Evolutionary conservation across 495 filamentous ascomycete species (phyloP).

Genomic region (Schizothecium vesticola): DNA sequence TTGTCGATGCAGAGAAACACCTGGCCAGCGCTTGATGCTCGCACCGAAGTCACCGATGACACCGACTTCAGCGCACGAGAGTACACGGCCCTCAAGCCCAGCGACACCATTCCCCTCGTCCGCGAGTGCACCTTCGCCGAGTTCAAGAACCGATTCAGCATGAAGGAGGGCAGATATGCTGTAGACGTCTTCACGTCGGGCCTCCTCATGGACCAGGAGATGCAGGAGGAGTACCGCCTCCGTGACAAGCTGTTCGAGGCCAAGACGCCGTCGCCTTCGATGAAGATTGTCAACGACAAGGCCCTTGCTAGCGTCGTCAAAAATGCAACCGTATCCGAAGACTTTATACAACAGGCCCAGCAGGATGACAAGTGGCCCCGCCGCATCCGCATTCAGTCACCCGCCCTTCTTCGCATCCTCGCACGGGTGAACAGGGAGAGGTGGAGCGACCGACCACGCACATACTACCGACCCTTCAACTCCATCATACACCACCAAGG

Average conservation of each 20-base stretch:
- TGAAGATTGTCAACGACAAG: constrained; percentile 26
- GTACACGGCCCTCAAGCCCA: constrained; percentile 8
- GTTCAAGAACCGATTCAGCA: constrained; percentile 36
- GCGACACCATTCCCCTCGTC: constrained; percentile 14
- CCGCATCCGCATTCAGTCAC: constrained; percentile 40
- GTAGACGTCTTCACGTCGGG: constrained; percentile 31
- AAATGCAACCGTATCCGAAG: constrained; percentile 6
- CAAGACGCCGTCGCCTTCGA: neutral
- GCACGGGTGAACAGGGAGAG: constrained; percentile 26
- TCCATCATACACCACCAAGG: constrained; percentile 24
- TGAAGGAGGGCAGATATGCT: constrained; percentile 26
- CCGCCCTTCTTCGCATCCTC: constrained; percentile 30
- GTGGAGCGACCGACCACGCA: constrained; percentile 18
- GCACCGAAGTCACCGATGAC: constrained; percentile 14
- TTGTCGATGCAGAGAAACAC: neutral
- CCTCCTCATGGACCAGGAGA: constrained; percentile 25
- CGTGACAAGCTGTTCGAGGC: constrained; percentile 14
- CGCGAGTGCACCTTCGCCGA: constrained; percentile 32
- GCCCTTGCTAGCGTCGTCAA: constrained; percentile 9
- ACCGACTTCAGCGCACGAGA: constrained; percentile 2
- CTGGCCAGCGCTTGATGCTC: neutral
- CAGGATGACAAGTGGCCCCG: constrained; percentile 25
- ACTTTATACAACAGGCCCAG: constrained; percentile 18
- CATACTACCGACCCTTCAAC: neutral
- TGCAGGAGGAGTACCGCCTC: constrained; percentile 24